These are phyloP conservation scores for Yamadazyma endophytica DNA, from an alignment of 805 yeast species.

Conservation along the genomic window DNA sequence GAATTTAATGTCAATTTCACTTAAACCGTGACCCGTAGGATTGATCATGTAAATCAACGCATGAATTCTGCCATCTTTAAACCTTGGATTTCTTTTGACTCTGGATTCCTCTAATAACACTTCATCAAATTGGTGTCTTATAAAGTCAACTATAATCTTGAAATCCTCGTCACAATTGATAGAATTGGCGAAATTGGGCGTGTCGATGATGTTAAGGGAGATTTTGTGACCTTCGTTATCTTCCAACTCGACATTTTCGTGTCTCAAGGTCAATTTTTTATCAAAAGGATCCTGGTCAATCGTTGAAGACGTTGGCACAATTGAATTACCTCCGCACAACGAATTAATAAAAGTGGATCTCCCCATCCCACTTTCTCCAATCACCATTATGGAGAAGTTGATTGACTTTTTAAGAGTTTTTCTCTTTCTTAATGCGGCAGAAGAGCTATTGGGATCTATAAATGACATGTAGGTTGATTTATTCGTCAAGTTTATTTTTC, in stretches of 20 bases:
- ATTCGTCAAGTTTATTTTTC: conserved; percentile 1
- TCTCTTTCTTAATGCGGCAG: conserved; percentile 53
- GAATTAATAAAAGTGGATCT: conserved; percentile 92
- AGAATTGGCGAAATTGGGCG: conserved; percentile 80
- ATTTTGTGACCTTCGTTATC: conserved; percentile 85
- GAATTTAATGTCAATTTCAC: conserved; percentile 39
- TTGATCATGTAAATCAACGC: conserved; percentile 45
- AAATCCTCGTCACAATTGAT: conserved; percentile 66
- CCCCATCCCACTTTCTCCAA: conserved; percentile 85
- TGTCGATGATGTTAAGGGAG: conserved; percentile 69
- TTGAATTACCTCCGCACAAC: conserved; percentile 76
- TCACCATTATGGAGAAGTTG: conserved; percentile 81
- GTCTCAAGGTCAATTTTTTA: conserved; percentile 57
- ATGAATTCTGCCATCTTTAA: conserved; percentile 80
- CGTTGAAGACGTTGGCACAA: conserved; percentile 69
- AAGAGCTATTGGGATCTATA: conserved; percentile 26
- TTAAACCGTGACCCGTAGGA: conserved; percentile 43
- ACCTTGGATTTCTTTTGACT: conserved; percentile 79
- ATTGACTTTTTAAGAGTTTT: conserved; percentile 79
- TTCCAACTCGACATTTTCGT: conserved; percentile 78
- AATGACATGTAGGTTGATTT: too few relatives aligned
- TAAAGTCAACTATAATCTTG: conserved; percentile 67
- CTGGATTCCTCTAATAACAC: conserved; percentile 76
- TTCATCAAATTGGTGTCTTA: conserved; percentile 80
- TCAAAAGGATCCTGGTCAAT: conserved; percentile 50